Percentiles rank a stretch among this genome's conserved stretches.
phyloP scores from a whole-genome alignment of 768 basidiomycete species.

The Cystobasidium onofrii region DNA sequence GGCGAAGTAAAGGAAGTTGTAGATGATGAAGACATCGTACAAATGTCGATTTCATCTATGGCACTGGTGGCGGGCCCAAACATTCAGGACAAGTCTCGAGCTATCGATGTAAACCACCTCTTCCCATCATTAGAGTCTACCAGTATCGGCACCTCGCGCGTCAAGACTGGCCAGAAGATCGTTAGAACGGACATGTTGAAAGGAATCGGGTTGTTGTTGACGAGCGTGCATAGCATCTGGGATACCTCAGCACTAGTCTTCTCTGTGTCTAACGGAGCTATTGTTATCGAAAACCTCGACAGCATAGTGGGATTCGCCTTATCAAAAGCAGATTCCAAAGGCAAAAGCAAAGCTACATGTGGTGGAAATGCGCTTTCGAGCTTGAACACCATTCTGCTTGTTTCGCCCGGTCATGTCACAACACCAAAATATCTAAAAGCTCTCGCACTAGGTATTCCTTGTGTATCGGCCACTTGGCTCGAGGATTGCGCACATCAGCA shows the following conservation, averaged over 20 bases:
- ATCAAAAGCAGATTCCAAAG: background rate
- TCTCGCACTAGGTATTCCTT: background rate
- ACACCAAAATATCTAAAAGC: background rate
- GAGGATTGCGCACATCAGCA: background rate
- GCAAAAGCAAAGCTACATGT: background rate
- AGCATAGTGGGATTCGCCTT: background rate
- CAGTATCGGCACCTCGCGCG: background rate
- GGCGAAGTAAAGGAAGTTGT: background rate
- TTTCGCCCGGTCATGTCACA: background rate
- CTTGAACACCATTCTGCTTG: background rate
- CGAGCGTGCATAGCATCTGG: background rate
- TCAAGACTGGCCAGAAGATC: background rate
- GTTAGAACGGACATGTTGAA: background rate
- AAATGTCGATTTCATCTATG: background rate
- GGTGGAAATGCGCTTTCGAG: background rate
- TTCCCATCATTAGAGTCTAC: background rate
- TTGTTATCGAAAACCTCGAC: background rate
- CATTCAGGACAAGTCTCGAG: background rate
- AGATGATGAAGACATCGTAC: background rate
- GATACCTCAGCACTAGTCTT: background rate
- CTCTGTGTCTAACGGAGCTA: background rate
- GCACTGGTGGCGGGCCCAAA: background rate
- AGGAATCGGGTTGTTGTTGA: background rate
- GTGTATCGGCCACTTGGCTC: background rate
- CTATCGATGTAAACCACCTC: background rate